Base-by-base conservation (phyloP, 2,329 filamentous ascomycete genomes). In the Daldinia sp. region DNA sequence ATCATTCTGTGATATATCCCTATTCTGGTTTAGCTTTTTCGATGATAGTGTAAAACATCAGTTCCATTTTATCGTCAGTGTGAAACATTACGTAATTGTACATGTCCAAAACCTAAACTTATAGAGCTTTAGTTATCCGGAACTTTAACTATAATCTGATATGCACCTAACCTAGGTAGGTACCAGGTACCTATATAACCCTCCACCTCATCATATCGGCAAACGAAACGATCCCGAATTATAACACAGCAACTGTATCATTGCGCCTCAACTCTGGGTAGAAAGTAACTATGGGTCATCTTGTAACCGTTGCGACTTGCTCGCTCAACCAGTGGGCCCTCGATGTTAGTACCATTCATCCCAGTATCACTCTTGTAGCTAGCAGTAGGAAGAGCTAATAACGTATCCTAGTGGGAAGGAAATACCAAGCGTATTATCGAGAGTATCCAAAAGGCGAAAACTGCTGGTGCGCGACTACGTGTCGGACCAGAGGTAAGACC, bases 341-440 rank as follows among this genome's bases (percentile, higher is more conserved):
- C 17, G 86, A 89, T 49, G 52, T 66, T 17, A 53, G 53, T 35
- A 35, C 6, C 15, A 45, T 45, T 39, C 19, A 9, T 19, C 15
- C 23, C 27, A 53, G 32, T 3, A 15, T 15, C 11, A 19, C 10
- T 39, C 2, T 30, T 11, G 39, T 56, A 43, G 19, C 27, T 19
- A 8, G 30, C 8, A 21, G 27, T 3, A 23, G 5, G 23, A 5
- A 17, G 23, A 19, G 45, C 41, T 61, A 45, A 63, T 19, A 9
- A 17, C 8, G 47, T 43, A 39, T 55, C 3, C 11, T 23, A 59
- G 55, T 74, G 58, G 68, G 82, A 86, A 70, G 87, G 86, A 39
- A 90, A 90, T 71, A 76, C 79, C 2, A 78, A 82, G 56, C 80
- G 88, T n/a, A 89, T 90, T 63, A 81, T 87, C 53, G 80, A 87